These are phyloP conservation scores for Buxus sempervirens DNA, from an alignment of 164 flowering plant genomes.

Conservation along the genomic window DNA sequence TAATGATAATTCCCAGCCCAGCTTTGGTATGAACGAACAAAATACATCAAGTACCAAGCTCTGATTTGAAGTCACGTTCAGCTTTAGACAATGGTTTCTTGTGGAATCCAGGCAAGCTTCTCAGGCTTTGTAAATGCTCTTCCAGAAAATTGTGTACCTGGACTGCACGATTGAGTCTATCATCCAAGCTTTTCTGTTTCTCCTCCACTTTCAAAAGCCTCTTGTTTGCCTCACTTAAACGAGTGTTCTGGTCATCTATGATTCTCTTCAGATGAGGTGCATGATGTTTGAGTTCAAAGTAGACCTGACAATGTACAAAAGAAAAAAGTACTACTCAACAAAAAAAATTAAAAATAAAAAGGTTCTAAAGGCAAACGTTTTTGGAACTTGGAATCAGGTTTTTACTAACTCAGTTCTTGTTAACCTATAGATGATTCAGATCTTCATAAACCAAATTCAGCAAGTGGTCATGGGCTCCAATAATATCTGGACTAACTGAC, in stretches of 20 bases:
- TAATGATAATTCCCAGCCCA: not conserved
- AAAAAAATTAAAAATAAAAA: not conserved
- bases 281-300: conserved; percentile 82
- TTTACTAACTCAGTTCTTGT: too few relatives aligned
- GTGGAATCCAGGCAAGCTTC: conserved; percentile 59
- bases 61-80: conserved; percentile 75
- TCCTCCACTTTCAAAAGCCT: conserved; percentile 58
- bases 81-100: conserved; percentile 77
- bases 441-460: too few relatives aligned
- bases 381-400: too few relatives aligned
- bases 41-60: conserved; percentile 53
- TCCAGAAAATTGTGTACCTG: conserved; percentile 43
- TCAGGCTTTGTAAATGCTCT: conserved; percentile 52
- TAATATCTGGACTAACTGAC: too few relatives aligned
- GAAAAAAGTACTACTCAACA: not conserved
- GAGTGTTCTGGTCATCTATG: conserved; percentile 61
- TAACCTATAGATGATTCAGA: too few relatives aligned
- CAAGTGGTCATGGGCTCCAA: too few relatives aligned
- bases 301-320: conserved; percentile 43
- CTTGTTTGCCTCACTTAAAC: conserved; percentile 48
- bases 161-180: conserved; percentile 47
- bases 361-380: too few relatives aligned
- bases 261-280: conserved; percentile 65
- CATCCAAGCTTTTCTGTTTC: conserved; percentile 53
- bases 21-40: not conserved